phyloP scores from a whole-genome alignment of 768 basidiomycete species.

The Boletus subcaerulescens region DNA sequence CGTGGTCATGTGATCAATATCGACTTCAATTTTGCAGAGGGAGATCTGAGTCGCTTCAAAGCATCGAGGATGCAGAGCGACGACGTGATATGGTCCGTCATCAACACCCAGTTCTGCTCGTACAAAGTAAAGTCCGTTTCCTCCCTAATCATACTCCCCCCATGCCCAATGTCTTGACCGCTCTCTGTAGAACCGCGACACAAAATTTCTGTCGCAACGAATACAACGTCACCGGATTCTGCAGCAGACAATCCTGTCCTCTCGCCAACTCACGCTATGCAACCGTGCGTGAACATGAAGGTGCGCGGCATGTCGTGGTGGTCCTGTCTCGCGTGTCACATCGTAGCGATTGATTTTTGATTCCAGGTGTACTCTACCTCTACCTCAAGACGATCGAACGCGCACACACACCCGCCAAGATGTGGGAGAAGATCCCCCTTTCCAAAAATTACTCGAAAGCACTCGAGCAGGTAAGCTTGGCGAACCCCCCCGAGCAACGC shows the following conservation, averaged over 20 bases:
- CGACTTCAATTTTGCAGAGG: not conserved
- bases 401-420: conserved; percentile 91
- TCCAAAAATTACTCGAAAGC: conserved; percentile 95
- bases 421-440: conserved; percentile 96
- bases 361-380: conserved; percentile 78
- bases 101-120: conserved; percentile 94
- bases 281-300: conserved; percentile 96
- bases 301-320: conserved; percentile 37
- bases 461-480: conserved; percentile 73
- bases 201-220: conserved; percentile 99
- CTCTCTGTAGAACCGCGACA: conserved; percentile 66
- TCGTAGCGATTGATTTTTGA: not conserved
- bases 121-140: conserved; percentile 96
- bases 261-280: conserved; percentile 98
- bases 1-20: conserved; percentile 10
- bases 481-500: not conserved
- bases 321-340: not conserved
- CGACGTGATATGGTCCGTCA: conserved; percentile 98
- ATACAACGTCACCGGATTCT: conserved; percentile 97
- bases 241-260: conserved; percentile 93
- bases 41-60: too few species aligned
- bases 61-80: conserved; percentile 73
- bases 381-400: conserved; percentile 98
- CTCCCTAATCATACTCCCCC: not conserved
- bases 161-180: conserved; percentile 8